Evolutionary conservation across 1,139 yeast species (phyloP), one percentile per base, ranked within the genome.

Genomic region (Yamadazyma diddensiae): DNA sequence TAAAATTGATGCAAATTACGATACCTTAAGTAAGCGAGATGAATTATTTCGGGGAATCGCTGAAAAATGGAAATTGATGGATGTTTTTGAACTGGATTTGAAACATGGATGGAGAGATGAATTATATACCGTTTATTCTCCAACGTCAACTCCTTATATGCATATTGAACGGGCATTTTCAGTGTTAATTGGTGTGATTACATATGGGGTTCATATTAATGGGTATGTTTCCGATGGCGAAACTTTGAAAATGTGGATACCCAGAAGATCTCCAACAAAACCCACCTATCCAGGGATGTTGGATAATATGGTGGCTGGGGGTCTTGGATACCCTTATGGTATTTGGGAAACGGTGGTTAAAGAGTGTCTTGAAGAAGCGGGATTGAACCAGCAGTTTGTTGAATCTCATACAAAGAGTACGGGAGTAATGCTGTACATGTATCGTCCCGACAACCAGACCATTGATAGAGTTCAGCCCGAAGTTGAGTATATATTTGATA

Each of bases 251-350:
- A 50, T 92, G 36, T 92, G 97, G 97, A 70, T 90, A 5, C 96
- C 98, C 1, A 65, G 86, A 40, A 66, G 98, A 43, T 73, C 97
- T 0, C 53, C 64, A 10, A 70, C 78, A 1, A 92, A 92, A 52
- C 82, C 84, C 12, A 92, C 97, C 0, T 88, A 78, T 60, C 97
- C 98, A 0, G 83, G 86, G 0, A 82, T 78, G 85, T 70, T 88
- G 27, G 98, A 92, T 55, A 92, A 90, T 52, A 86, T 94, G 1
- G 86, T 92, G 5, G 98, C 96, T 0, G 98, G 98, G 1, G 98
- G 98, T 0, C 53, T 92, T 14, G 96, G 95, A 0, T 70, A 81
- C 51, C 96, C 95, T 0, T 65, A 77, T 45, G 88, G 92, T 0
- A 61, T 82, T 2, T 63, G 67, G 52, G 95, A 86, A 30, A 90